These are phyloP conservation scores for Thoreauomyces humboldtii DNA, from an alignment of 192 early-diverging fungal genomes.

Conservation along the genomic window DNA sequence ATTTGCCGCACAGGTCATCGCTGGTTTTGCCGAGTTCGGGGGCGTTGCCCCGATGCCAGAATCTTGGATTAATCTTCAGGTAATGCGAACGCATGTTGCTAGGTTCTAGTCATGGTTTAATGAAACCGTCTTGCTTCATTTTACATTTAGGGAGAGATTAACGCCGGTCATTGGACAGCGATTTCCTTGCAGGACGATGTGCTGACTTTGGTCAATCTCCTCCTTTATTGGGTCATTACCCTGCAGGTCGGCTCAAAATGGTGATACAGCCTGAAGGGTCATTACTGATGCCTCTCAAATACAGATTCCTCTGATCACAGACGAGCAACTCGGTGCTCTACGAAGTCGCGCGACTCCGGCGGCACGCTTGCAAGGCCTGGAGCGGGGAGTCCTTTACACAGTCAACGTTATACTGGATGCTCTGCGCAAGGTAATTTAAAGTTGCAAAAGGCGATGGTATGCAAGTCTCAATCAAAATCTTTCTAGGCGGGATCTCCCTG, in stretches of 20 bases:
- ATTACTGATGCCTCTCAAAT: not conserved
- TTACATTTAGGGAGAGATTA: conserved; percentile 26
- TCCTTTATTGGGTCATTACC: conserved; percentile 38
- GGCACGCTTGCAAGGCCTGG: conserved; percentile 9
- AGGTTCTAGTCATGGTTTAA: too few species aligned
- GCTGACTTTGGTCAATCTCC: conserved; percentile 21
- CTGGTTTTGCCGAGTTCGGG: conserved; percentile 1
- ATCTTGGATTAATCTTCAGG: conserved; percentile 2
- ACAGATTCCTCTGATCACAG: not conserved
- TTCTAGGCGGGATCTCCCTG: too few species aligned
- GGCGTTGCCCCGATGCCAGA: conserved; percentile 4
- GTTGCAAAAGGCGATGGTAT: not conserved
- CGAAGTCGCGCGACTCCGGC: not conserved
- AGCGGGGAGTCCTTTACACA: conserved; percentile 30
- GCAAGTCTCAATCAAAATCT: not conserved
- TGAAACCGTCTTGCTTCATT: too few species aligned
- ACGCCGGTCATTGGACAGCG: conserved; percentile 22
- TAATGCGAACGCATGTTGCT: too few species aligned
- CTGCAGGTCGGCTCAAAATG: too few species aligned
- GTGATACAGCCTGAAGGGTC: too few species aligned
- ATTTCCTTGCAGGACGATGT: not conserved
- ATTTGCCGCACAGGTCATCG: not conserved
- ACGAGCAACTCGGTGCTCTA: not conserved
- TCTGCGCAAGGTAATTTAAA: conserved; percentile 13
- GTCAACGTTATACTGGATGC: conserved; percentile 37